phyloP scores from a whole-genome alignment of 306 rosid genomes.

The Casuarina equisetifolia region DNA sequence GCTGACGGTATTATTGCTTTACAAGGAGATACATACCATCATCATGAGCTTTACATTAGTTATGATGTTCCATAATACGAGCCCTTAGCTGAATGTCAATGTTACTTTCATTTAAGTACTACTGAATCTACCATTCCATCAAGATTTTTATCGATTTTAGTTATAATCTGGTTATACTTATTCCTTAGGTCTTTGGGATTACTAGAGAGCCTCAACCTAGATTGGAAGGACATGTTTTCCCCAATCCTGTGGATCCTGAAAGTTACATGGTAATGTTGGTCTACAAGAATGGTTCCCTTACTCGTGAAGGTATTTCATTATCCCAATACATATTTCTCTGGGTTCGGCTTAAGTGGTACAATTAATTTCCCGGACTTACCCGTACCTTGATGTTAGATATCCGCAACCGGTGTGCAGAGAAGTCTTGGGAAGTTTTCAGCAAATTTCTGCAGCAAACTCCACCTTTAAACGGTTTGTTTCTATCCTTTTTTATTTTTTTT shows the following conservation, averaged over 20 bases:
- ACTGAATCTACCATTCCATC: conserved; percentile 1
- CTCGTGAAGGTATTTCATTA: conserved; percentile 77
- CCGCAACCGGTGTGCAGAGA: conserved; percentile 66
- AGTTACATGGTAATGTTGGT: conserved; percentile 95
- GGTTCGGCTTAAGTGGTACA: conserved; percentile 5
- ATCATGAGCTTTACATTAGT: not conserved
- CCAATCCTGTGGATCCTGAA: conserved; percentile 84
- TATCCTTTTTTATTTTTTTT: too few relatives aligned
- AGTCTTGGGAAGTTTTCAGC: conserved; percentile 80
- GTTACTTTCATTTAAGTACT: not conserved
- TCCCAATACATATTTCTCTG: conserved; percentile 1
- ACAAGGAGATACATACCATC: conserved; percentile 2
- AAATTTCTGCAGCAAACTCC: conserved; percentile 65
- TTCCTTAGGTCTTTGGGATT: conserved; percentile 77
- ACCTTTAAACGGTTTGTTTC: conserved; percentile 66
- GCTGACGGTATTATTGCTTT: conserved; percentile 2
- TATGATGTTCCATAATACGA: not conserved
- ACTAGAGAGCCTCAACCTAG: conserved; percentile 82
- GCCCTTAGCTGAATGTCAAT: not conserved
- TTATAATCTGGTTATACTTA: conserved; percentile 22
- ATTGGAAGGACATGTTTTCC: conserved; percentile 91
- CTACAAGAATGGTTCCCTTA: conserved; percentile 95
- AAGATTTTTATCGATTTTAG: conserved; percentile 12
- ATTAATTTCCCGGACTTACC: conserved; percentile 21
- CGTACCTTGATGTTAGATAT: conserved; percentile 50